Conservation (phyloP, 2,329 filamentous ascomycete species). For the Penicillium sp. region DNA sequence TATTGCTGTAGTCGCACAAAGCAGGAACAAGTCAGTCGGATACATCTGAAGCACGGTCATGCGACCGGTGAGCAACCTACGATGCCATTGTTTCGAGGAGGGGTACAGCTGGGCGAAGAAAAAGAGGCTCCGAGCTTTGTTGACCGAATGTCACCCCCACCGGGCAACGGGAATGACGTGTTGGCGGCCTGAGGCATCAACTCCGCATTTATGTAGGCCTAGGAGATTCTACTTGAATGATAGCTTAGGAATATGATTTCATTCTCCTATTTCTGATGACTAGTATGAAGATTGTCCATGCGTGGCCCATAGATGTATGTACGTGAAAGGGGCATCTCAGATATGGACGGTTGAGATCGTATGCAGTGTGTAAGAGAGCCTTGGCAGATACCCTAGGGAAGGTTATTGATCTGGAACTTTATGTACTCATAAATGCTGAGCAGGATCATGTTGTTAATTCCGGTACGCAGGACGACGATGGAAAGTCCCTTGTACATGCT, state of each 20-base stretch:
- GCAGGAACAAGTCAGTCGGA: background rate
- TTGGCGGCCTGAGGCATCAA: slow-evolving; percentile 25
- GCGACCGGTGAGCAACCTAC: slow-evolving; percentile 24
- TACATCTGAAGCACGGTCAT: background rate
- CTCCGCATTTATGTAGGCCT: background rate
- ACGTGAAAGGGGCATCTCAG: slow-evolving; percentile 12
- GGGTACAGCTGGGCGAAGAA: slow-evolving; percentile 9
- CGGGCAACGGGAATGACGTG: slow-evolving; percentile 35
- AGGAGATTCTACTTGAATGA: background rate
- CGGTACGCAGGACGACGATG: slow-evolving; percentile 47
- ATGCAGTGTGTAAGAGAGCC: background rate
- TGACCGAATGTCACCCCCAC: slow-evolving; percentile 32
- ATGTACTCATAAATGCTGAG: slow-evolving; percentile 48
- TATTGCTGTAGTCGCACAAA: slow-evolving; percentile 35
- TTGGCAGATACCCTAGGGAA: slow-evolving; percentile 23
- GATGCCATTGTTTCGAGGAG: slow-evolving; percentile 32
- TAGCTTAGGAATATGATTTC: background rate
- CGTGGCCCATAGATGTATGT: slow-evolving; percentile 23
- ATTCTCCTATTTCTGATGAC: slow-evolving; percentile 23
- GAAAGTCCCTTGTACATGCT: slow-evolving; percentile 51
- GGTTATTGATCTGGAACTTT: slow-evolving; percentile 43
- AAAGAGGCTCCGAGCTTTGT: slow-evolving; percentile 24
- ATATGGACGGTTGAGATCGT: slow-evolving; percentile 5
- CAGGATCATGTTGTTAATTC: slow-evolving; percentile 50
- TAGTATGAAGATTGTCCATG: slow-evolving; percentile 20